Percentiles rank a stretch among this genome's conserved stretches.
Conservation (phyloP, 106 monocot species). For the Allium fistulosum region DNA sequence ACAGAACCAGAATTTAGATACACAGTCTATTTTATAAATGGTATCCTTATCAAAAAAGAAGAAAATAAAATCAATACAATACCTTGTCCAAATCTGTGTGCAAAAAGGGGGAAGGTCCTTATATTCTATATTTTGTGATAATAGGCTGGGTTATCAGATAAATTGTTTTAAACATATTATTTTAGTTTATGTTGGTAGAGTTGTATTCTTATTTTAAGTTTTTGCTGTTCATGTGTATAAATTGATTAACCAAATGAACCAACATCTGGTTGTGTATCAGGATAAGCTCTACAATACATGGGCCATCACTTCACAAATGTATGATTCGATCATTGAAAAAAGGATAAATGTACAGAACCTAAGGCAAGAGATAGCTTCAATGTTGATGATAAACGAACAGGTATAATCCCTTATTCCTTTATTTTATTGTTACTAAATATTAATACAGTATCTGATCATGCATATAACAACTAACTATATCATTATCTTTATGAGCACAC, state of each 20-base stretch:
- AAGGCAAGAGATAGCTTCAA: constrained; percentile 43
- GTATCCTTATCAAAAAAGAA: too few relatives aligned
- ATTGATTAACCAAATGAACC: neutral
- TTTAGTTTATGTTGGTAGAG: neutral
- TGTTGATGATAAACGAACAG: constrained; percentile 58
- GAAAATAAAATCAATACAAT: too few relatives aligned
- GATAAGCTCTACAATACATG: constrained; percentile 40
- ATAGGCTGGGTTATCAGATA: neutral
- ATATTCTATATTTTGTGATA: too few relatives aligned
- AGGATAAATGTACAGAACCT: constrained; percentile 48
- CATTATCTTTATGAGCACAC: too few relatives aligned
- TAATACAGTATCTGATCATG: neutral
- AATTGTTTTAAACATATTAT: neutral
- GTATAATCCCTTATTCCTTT: constrained; percentile 26
- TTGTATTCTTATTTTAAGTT: neutral
- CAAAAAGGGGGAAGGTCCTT: too few relatives aligned
- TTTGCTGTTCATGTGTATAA: neutral
- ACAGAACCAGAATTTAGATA: too few relatives aligned
- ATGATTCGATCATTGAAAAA: constrained; percentile 39
- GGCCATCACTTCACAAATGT: constrained; percentile 37
- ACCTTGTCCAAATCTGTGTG: too few relatives aligned
- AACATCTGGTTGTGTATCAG: constrained; percentile 30
- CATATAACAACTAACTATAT: neutral
- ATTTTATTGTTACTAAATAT: neutral
- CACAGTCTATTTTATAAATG: too few relatives aligned